Base-by-base conservation (phyloP, 345 rosid species). In the Salix brachista region DNA sequence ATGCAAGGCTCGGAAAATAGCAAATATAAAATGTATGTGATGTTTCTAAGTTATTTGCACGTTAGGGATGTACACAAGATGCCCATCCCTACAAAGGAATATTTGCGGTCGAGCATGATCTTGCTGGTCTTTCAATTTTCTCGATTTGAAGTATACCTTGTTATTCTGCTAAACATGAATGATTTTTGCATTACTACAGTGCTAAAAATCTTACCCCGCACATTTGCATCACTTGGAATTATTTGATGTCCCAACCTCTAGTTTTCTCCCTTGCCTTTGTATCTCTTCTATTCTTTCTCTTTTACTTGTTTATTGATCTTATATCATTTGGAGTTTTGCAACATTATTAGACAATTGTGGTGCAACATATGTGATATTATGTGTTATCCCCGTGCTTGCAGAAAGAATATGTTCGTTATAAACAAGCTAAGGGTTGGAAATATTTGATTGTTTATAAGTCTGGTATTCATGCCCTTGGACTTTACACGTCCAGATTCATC, bases 401-500 rank as follows among this genome's bases (percentile, higher is more conserved):
- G 91, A 88, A 88, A 73, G 91, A 88, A 75, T 88, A 88, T 83
- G 77, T 72, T 64, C 87, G 88, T 77, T 81, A 86, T 84, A 88
- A 79, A 75, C 87, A 86, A 77, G 73, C 80, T 11, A 82, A 82
- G 79, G 86, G 85, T 54, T 87, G 90, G 89, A 86, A 83, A 74
- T 84, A 81, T 82, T 80, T 88, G 77, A 89, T 88, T 18, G 90
- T 88, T 79, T 88, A 88, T 74, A 87, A 88, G 84, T 88, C 91
- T 65, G 86, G 90, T 70, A 88, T 88, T 60, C 91, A 88, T 21
- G 91, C 86, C 61, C 90, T 88, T 67, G 91, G 91, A 65, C 90
- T 86, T 70, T 86, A 88, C 85, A 84, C 90, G 23, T 84, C 87
- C 67, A 85, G 81, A 48, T 86, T 88, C 84, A 86, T 86, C 76